Evolutionary conservation across 106 monocot species (phyloP).

Genomic region (Allium fistulosum): DNA sequence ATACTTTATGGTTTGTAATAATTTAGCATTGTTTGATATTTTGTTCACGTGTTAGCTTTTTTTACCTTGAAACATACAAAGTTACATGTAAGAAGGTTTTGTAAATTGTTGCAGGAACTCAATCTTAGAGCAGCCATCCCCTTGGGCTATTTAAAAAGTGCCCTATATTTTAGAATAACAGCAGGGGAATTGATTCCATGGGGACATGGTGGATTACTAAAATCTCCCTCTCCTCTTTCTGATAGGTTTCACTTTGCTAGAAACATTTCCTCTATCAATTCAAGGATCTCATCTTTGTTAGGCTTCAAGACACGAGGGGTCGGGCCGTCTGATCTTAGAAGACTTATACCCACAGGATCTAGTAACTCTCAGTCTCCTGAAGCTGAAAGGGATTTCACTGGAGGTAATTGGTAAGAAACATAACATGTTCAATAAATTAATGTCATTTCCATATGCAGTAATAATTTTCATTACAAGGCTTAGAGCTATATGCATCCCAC

Average conservation of each 20-base stretch:
- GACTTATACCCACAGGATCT: slow-evolving; percentile 30
- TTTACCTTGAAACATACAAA: too few species aligned
- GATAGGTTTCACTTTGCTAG: slow-evolving; percentile 39
- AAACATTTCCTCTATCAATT: slow-evolving; percentile 48
- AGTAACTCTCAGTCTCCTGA: slow-evolving; percentile 18
- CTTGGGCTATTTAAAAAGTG: slow-evolving; percentile 33
- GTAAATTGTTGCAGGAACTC: slow-evolving; percentile 35
- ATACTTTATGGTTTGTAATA: too few species aligned
- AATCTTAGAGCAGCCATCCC: slow-evolving; percentile 47
- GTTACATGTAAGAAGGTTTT: background rate
- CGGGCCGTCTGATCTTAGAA: slow-evolving; percentile 58
- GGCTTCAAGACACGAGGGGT: slow-evolving; percentile 71
- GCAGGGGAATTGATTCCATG: slow-evolving; percentile 44
- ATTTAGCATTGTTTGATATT: too few species aligned
- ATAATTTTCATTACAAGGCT: too few species aligned
- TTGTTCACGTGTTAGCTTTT: too few species aligned
- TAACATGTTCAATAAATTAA: too few species aligned
- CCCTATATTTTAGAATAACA: slow-evolving; percentile 44
- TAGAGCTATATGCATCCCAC: too few species aligned
- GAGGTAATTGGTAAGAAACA: slow-evolving; percentile 35
- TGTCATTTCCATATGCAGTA: too few species aligned
- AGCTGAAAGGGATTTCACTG: slow-evolving; percentile 49
- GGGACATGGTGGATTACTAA: slow-evolving; percentile 34
- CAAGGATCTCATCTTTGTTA: slow-evolving; percentile 54
- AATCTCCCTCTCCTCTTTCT: slow-evolving; percentile 20